Percentiles rank a stretch among this genome's conserved stretches.
Evolutionary conservation across 2,329 filamentous ascomycete species (phyloP).

Genomic region (Colletotrichum tabaci): DNA sequence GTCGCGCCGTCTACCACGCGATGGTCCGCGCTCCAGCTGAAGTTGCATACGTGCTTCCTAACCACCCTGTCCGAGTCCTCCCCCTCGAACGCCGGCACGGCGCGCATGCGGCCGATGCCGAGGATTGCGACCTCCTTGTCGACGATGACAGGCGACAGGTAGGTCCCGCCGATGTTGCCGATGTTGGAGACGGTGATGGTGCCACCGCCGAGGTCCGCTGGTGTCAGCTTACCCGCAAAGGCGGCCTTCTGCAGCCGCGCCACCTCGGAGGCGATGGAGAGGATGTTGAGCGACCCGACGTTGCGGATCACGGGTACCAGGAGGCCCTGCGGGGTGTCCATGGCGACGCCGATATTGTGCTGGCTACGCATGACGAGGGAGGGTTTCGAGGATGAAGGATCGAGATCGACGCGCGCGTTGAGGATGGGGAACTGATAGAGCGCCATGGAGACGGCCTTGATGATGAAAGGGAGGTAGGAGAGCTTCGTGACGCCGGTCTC

Average conservation of each 20-base stretch:
- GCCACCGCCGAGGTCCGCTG: conserved; percentile 84
- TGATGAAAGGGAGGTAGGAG: conserved; percentile 93
- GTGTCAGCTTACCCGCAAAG: conserved; percentile 79
- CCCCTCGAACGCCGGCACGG: conserved; percentile 82
- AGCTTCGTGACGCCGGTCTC: conserved; percentile 72
- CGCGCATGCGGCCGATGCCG: conserved; percentile 85
- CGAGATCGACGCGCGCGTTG: conserved; percentile 84
- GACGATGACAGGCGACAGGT: conserved; percentile 92
- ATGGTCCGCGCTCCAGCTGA: conserved; percentile 98
- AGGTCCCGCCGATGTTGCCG: conserved; percentile 93
- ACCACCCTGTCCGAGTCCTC: conserved; percentile 70
- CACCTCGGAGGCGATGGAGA: conserved; percentile 84
- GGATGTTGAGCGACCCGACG: conserved; percentile 82
- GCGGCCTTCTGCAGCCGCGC: conserved; percentile 81
- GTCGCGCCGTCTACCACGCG: conserved; percentile 95
- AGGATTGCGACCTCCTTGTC: conserved; percentile 93
- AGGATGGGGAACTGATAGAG: conserved; percentile 87
- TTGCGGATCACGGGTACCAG: conserved; percentile 93
- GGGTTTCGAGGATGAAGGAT: conserved; percentile 69
- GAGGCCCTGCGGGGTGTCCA: conserved; percentile 91
- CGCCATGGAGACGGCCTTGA: conserved; percentile 93
- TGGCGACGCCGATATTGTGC: conserved; percentile 96
- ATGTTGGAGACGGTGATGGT: conserved; percentile 98
- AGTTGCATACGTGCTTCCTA: conserved; percentile 85
- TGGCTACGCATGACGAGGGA: conserved; percentile 82